Evolutionary conservation across 257 asterid species (phyloP).

Genomic region (Nicotiana attenuata): DNA sequence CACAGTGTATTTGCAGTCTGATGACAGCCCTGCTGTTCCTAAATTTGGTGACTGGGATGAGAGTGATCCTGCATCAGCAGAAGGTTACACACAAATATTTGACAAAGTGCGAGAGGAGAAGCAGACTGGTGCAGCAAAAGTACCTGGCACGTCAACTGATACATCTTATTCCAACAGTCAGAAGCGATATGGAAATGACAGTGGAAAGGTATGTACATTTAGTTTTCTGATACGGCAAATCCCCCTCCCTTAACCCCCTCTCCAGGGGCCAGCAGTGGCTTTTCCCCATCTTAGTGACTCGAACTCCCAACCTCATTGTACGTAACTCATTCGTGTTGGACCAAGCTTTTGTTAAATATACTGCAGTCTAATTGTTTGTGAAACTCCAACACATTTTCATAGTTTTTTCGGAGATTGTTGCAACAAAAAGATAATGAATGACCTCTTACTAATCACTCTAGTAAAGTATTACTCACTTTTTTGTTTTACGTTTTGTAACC

Average conservation of each 20-base stretch:
- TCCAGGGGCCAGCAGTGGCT: neutral
- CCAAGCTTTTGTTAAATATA: neutral
- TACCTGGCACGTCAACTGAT: conserved; percentile 53
- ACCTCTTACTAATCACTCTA: neutral
- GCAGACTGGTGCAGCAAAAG: conserved; percentile 60
- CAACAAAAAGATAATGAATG: neutral
- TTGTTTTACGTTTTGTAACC: neutral
- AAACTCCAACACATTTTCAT: neutral
- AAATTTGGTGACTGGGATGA: conserved; percentile 90
- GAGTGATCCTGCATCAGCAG: conserved; percentile 74
- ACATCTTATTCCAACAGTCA: conserved; percentile 46
- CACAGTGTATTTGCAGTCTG: conserved; percentile 46
- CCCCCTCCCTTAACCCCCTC: neutral
- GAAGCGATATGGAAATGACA: conserved; percentile 38
- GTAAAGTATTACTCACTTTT: neutral
- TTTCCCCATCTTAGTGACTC: neutral
- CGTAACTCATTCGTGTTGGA: neutral
- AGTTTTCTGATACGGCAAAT: neutral
- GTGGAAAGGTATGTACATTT: conserved; percentile 40
- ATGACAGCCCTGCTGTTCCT: conserved; percentile 68
- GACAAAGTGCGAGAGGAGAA: conserved; percentile 62
- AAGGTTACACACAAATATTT: conserved; percentile 64
- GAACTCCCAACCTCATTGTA: neutral
- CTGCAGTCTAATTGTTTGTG: neutral
- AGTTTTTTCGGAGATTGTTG: neutral